These are phyloP conservation scores for Diaporthe citrichinensis DNA, from an alignment of 2,329 filamentous ascomycete species.

Conservation along the genomic window DNA sequence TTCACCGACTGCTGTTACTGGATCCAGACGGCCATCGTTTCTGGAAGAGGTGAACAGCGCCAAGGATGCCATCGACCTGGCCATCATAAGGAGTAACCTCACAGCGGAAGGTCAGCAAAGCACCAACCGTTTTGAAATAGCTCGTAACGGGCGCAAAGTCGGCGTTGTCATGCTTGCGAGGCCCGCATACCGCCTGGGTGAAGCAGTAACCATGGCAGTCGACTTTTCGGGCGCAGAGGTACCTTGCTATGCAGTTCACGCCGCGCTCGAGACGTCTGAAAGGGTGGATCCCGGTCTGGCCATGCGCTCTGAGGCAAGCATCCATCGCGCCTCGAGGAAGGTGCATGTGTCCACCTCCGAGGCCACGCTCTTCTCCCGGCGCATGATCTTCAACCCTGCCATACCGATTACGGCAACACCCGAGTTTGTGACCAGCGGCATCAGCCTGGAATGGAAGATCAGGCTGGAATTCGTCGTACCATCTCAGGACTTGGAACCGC, in stretches of 20 bases:
- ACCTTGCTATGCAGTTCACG: constrained; percentile 87
- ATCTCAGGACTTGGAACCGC: constrained; percentile 54
- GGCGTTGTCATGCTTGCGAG: constrained; percentile 91
- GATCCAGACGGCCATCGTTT: constrained; percentile 68
- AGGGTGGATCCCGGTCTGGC: constrained; percentile 85
- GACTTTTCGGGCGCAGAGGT: constrained; percentile 86
- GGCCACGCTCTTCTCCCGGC: constrained; percentile 83
- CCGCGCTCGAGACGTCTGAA: constrained; percentile 89
- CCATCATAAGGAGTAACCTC: constrained; percentile 87
- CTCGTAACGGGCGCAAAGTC: constrained; percentile 91
- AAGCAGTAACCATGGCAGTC: constrained; percentile 85
- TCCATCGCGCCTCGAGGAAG: constrained; percentile 88
- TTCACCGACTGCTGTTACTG: constrained; percentile 76
- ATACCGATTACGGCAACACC: constrained; percentile 89
- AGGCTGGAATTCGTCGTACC: constrained; percentile 94
- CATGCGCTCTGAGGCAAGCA: constrained; percentile 86
- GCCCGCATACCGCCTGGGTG: constrained; percentile 89
- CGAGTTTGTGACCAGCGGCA: constrained; percentile 90
- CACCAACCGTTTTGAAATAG: constrained; percentile 95
- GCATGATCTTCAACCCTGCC: constrained; percentile 84
- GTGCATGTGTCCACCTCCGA: constrained; percentile 85
- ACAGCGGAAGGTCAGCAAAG: constrained; percentile 79
- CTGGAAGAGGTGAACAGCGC: constrained; percentile 72
- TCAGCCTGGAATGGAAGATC: constrained; percentile 90
- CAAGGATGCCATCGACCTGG: constrained; percentile 91